Conservation (phyloP, 371 early-diverging fungal species). For the Fennellomyces sp. region DNA sequence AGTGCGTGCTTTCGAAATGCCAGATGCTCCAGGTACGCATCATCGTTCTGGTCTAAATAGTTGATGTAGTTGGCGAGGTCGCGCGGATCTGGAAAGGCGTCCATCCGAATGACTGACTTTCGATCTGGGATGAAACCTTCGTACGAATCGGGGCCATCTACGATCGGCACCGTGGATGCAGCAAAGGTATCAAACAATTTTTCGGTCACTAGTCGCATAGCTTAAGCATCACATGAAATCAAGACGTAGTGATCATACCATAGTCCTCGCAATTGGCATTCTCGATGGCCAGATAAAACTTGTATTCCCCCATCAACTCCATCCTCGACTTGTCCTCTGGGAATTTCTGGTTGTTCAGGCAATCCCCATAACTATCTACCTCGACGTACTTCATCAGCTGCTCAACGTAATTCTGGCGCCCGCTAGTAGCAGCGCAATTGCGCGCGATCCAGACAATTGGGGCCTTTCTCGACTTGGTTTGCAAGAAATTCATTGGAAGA, state of each 20-base stretch:
- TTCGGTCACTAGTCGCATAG: constrained; percentile 27
- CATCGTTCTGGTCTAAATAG: constrained; percentile 35
- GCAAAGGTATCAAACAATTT: constrained; percentile 36
- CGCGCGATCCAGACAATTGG: constrained; percentile 46
- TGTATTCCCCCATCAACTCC: constrained; percentile 32
- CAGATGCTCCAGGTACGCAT: constrained; percentile 39
- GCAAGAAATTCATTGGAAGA: constrained; percentile 34
- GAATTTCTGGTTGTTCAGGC: constrained; percentile 35
- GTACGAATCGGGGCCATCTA: constrained; percentile 35
- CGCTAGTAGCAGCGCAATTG: constrained; percentile 39
- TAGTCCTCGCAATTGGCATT: constrained; percentile 48
- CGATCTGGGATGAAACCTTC: constrained; percentile 34
- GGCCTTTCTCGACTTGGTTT: constrained; percentile 24
- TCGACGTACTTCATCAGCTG: constrained; percentile 40
- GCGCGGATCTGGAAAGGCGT: constrained; percentile 42
- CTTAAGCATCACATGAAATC: background rate
- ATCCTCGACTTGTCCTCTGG: constrained; percentile 32
- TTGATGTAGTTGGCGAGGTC: constrained; percentile 39
- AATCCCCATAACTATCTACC: constrained; percentile 37
- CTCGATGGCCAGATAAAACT: constrained; percentile 46
- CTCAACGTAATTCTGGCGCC: constrained; percentile 36
- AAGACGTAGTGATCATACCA: constrained; percentile 22
- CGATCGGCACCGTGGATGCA: constrained; percentile 25
- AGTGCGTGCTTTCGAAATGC: constrained; percentile 32
- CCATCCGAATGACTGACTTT: constrained; percentile 37